phyloP scores from a whole-genome alignment of 1,284 basidiomycete species.

The Afroboletus lepidellus region DNA sequence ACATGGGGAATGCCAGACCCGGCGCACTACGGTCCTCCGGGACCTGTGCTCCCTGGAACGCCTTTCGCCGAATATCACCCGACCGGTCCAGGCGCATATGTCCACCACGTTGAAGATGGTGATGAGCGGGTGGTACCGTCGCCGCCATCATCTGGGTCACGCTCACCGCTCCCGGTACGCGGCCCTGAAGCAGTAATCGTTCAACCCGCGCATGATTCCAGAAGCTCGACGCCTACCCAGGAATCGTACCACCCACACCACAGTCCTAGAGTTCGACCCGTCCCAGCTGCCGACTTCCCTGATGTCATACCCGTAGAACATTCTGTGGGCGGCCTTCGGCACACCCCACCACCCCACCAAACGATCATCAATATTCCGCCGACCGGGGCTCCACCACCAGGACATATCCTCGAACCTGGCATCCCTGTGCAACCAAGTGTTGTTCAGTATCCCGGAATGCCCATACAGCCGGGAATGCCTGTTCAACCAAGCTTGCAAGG shows the following conservation, averaged over 20 bases:
- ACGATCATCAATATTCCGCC: slow-evolving; percentile 17
- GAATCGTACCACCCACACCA: slow-evolving; percentile 15
- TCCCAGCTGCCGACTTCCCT: slow-evolving; percentile 11
- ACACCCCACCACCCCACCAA: slow-evolving; percentile 10
- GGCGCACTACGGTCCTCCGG: slow-evolving; percentile 8
- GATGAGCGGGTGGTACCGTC: slow-evolving; percentile 27
- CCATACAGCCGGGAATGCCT: slow-evolving; percentile 2
- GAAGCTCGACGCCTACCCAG: slow-evolving; percentile 29
- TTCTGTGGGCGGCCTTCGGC: slow-evolving; percentile 3
- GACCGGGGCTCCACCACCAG: slow-evolving; percentile 20
- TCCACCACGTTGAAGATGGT: slow-evolving; percentile 6
- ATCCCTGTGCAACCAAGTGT: slow-evolving; percentile 10
- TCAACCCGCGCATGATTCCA: slow-evolving; percentile 18
- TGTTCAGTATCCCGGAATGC: slow-evolving; percentile 8
- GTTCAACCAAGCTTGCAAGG: slow-evolving; percentile 6
- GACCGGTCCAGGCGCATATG: slow-evolving; percentile 3
- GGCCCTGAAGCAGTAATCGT: slow-evolving; percentile 17
- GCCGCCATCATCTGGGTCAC: slow-evolving; percentile 16
- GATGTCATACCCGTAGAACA: slow-evolving; percentile 12
- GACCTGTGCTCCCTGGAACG: slow-evolving; percentile 22
- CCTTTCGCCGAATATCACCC: slow-evolving; percentile 11
- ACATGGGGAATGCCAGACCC: slow-evolving; percentile 28
- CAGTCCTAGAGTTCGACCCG: slow-evolving; percentile 16
- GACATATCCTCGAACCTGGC: slow-evolving; percentile 15
- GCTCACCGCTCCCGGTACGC: slow-evolving; percentile 25